Base-by-base conservation (phyloP, 306 rosid genomes). In the Sicyos baderoa region DNA sequence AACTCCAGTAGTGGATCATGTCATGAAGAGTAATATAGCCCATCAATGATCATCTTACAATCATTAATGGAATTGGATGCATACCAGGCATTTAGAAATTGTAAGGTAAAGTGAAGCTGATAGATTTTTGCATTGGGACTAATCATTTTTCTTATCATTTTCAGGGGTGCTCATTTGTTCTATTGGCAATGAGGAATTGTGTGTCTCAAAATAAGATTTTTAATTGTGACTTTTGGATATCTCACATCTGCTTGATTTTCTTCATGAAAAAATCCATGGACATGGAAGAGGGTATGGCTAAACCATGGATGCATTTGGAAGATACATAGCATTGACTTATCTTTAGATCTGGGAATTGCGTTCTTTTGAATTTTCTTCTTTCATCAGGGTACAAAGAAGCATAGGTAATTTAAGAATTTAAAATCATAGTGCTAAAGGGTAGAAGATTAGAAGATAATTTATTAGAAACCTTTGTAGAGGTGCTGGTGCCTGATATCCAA, bases 251-350 rank as follows among this genome's bases (percentile, higher is more conserved):
- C 67, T 78, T 78, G 79, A 76, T 42, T 76, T 72, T 74, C 66
- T 70, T 70, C 23, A 35, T 57, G 45, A 76, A 51, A 75, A 75
- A 68, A n/a, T 80, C 76, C 18, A 75, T 78, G 83, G 79, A 75
- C 73, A 73, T 72, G 79, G 77, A 71, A 77, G 81, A 79, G 64
- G 79, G 64, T 53, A 70, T 73, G 78, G 74, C 74, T 71, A 83
- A 68, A 57, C 76, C 71, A 76, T 76, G 80, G 88, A 74, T 85
- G 83, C 85, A 82, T 35, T 69, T 79, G 72, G 84, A 86, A 7
- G 90, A 82, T 78, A 86, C 89, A 70, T 82, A 70, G 82, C 72
- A 70, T 70, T 79, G 57, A 67, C n/a, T 79, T 81, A 54, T 71
- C 45, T 15, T 55, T 70, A 65, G 82, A 71, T 53, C 32, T 76